Conservation (phyloP, 2,329 filamentous ascomycete species). For the Ophiostoma ips region DNA sequence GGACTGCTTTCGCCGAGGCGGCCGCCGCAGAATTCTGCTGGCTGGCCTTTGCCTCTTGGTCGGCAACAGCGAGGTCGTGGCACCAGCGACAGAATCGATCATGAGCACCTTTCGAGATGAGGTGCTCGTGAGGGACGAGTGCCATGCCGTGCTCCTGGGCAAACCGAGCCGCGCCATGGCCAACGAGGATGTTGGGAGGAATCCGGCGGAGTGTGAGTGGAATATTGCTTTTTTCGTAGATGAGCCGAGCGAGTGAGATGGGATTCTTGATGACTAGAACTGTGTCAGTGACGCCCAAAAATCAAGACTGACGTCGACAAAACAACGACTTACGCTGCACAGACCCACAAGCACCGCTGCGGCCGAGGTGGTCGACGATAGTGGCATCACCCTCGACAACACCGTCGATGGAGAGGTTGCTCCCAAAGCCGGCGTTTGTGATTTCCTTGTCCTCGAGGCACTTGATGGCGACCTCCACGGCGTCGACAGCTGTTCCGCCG, state of each 20-base stretch:
- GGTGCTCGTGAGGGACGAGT: conserved; percentile 56
- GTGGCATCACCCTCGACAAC: conserved; percentile 90
- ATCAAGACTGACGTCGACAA: not conserved
- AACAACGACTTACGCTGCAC: conserved; percentile 54
- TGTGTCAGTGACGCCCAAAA: conserved; percentile 12
- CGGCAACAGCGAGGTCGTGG: conserved; percentile 46
- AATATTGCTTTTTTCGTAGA: conserved; percentile 64
- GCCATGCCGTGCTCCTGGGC: conserved; percentile 65
- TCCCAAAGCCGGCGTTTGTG: conserved; percentile 92
- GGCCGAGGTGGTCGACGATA: conserved; percentile 77
- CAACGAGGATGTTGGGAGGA: conserved; percentile 82
- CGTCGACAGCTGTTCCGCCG: conserved; percentile 72
- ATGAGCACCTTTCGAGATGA: conserved; percentile 67
- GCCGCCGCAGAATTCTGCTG: not conserved
- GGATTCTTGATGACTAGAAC: conserved; percentile 83
- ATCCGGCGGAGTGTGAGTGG: conserved; percentile 76
- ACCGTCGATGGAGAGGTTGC: conserved; percentile 83
- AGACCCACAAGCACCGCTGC: conserved; percentile 86
- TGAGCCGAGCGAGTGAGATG: conserved; percentile 68
- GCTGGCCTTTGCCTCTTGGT: not conserved
- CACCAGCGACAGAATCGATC: conserved; percentile 72
- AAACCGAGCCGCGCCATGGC: conserved; percentile 74
- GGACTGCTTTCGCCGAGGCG: not conserved
- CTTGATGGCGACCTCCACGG: conserved; percentile 77
- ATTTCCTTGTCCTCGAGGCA: conserved; percentile 87